Evolutionary conservation across 768 basidiomycete species (phyloP), one percentile per base, ranked within the genome.

Genomic region (Astraeus odoratus): DNA sequence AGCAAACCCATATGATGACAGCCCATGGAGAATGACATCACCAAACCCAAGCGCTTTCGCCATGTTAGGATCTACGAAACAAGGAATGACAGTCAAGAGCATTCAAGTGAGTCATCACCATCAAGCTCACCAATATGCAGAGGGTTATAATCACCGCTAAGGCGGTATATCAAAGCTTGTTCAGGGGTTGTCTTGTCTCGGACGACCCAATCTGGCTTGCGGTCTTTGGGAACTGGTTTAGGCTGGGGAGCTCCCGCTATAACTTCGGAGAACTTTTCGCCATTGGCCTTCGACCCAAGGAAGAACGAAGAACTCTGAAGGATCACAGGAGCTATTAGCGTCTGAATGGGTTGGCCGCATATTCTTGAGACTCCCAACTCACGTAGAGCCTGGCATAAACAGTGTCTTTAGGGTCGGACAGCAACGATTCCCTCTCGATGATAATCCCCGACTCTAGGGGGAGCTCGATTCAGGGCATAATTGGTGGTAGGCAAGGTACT

Each of bases 1-100:
- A 7, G 73, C 84, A 58, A 90, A 90, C 8, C 90, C 90, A 58
- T 77, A 92, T 0, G 83, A 78, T 16, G 84, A 81, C 20, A 93
- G 72, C 23, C 90, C 90, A 57, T 94, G 90, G 3, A 93, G 74
- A 55, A 94, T 91, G 29, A 83, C 79, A 39, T 83, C 90, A 2
- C 86, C 86, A 55, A 94, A 92, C 9, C 88, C 87, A 15, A 80
- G 72, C 7, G 69, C 71, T 51, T 78, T 60, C n/a, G 88, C 90
- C 30, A 87, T 78, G 12, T 56, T 61, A 1, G 89, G 86, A 67
- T 92, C 89, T 85, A 57, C 2, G 42, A 19, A 12, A 24, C 13
- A 9, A 24, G 4, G 10, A 10, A 12, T 1, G 9, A 19, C 47
- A 29, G 44, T 40, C 2, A 12, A 22, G 49, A 18, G 18, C 10